These are phyloP conservation scores for Cystobasidium pallidum DNA, from an alignment of 1,284 basidiomycete species.

Conservation along the genomic window DNA sequence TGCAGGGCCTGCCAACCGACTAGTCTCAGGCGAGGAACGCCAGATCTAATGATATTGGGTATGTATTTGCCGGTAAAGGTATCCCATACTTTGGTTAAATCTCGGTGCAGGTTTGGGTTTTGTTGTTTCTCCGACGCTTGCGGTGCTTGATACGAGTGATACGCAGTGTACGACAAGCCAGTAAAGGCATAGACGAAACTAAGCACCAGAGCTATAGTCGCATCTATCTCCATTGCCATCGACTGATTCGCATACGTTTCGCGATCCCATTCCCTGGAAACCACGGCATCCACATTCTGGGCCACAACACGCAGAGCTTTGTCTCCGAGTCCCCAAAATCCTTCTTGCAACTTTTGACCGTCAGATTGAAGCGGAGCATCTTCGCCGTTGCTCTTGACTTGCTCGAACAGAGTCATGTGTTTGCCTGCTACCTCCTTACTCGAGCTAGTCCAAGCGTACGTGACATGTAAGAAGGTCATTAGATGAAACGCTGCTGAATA, in stretches of 20 bases:
- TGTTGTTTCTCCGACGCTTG: background rate
- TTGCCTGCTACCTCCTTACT: slow-evolving; percentile 33
- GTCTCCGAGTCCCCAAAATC: slow-evolving; percentile 37
- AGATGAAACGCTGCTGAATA: slow-evolving; percentile 19
- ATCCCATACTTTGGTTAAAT: slow-evolving; percentile 27
- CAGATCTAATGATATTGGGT: slow-evolving; percentile 1
- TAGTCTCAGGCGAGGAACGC: background rate
- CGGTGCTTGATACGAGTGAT: background rate
- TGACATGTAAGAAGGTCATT: slow-evolving; percentile 31
- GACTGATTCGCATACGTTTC: slow-evolving; percentile 8
- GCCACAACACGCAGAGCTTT: slow-evolving; percentile 39
- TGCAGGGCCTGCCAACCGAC: slow-evolving; percentile 32
- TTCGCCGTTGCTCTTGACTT: background rate
- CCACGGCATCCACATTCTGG: slow-evolving; percentile 35
- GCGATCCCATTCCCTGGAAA: background rate
- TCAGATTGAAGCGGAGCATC: slow-evolving; percentile 1
- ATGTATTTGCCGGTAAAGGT: slow-evolving; percentile 24
- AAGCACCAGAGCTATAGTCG: slow-evolving; percentile 15
- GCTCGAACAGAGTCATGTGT: background rate
- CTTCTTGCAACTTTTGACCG: slow-evolving; percentile 20
- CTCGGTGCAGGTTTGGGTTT: slow-evolving; percentile 17
- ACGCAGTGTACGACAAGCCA: slow-evolving; percentile 14
- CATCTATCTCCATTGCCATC: slow-evolving; percentile 15
- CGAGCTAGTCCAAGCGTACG: slow-evolving; percentile 26
- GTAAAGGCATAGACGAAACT: slow-evolving; percentile 25